A percentile compares a stretch with the other conserved stretches of the same genome.
Conservation (phyloP, 2,329 filamentous ascomycete genomes). For the Colletotrichum liriopes region DNA sequence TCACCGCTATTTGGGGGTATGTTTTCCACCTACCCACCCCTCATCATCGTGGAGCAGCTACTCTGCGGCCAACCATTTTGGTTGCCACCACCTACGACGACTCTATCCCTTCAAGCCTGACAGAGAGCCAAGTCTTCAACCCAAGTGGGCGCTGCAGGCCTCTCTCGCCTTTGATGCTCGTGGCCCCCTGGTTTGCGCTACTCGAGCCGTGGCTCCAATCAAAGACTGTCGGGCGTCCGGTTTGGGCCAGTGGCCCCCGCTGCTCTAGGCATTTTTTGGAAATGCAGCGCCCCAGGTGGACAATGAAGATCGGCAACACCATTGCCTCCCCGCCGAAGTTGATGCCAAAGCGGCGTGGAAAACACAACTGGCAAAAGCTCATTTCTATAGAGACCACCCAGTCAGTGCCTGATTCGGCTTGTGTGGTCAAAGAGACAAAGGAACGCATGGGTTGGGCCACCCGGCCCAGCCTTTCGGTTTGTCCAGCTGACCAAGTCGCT, state of each 20-base stretch:
- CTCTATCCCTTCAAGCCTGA: not conserved
- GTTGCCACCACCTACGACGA: constrained; percentile 27
- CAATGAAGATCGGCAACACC: constrained; percentile 41
- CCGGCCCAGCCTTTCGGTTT: not conserved
- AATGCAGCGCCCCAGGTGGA: constrained; percentile 13
- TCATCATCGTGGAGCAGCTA: constrained; percentile 20
- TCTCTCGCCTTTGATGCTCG: constrained; percentile 27
- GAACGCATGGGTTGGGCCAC: constrained; percentile 21
- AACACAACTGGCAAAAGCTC: constrained; percentile 6
- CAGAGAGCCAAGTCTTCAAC: not conserved
- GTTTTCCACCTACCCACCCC: constrained; percentile 17
- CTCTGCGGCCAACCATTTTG: not conserved
- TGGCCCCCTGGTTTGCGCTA: constrained; percentile 34
- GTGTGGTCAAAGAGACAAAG: constrained; percentile 38
- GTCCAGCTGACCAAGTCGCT: constrained; percentile 26
- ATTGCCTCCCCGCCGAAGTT: constrained; percentile 33
- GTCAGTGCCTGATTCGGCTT: constrained; percentile 17
- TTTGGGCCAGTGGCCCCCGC: constrained; percentile 35
- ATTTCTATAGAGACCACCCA: constrained; percentile 20
- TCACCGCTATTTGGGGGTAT: constrained; percentile 16
- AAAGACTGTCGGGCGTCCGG: constrained; percentile 39
- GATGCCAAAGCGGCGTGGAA: constrained; percentile 35
- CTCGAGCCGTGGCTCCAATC: constrained; percentile 36
- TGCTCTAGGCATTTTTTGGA: not conserved
- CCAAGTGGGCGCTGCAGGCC: constrained; percentile 12